These are phyloP conservation scores for Jaapia argillacea DNA, from an alignment of 768 basidiomycete genomes.

Conservation along the genomic window DNA sequence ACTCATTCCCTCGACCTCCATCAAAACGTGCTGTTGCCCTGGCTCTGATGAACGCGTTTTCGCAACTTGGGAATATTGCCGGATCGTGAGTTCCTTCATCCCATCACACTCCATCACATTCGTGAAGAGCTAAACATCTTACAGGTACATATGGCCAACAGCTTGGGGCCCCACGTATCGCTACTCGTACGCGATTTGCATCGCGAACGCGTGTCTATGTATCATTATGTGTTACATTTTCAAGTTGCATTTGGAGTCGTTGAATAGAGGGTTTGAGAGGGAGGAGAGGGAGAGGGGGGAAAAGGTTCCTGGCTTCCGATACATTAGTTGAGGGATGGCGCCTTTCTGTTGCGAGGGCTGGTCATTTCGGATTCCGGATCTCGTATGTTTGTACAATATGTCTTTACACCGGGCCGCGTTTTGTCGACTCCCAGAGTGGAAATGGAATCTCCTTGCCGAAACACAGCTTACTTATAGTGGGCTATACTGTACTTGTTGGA, in stretches of 20 bases:
- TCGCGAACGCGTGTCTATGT: slow-evolving; percentile 19
- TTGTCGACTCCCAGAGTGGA: too few relatives aligned
- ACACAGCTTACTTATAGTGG: too few relatives aligned
- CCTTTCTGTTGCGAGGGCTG: too few relatives aligned
- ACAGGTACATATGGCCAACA: slow-evolving; percentile 59
- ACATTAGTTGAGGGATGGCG: slow-evolving; percentile 38
- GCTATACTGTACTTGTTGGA: too few relatives aligned
- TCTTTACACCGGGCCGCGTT: too few relatives aligned
- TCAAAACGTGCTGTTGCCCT: slow-evolving; percentile 87
- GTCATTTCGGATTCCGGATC: too few relatives aligned
- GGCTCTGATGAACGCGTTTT: slow-evolving; percentile 74
- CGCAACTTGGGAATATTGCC: slow-evolving; percentile 74
- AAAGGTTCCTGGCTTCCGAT: slow-evolving; percentile 25
- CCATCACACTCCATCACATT: background rate
- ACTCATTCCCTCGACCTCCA: slow-evolving; percentile 63
- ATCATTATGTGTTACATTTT: slow-evolving; percentile 28
- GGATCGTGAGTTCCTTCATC: slow-evolving; percentile 52
- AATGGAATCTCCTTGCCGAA: too few relatives aligned
- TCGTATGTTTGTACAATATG: too few relatives aligned
- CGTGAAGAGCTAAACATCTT: slow-evolving; percentile 3
- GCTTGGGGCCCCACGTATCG: slow-evolving; percentile 64
- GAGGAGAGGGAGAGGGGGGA: slow-evolving; percentile 28
- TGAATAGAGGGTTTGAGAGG: slow-evolving; percentile 24
- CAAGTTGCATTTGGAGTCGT: slow-evolving; percentile 17
- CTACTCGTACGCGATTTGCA: slow-evolving; percentile 66